These are phyloP conservation scores for Lachnellula subtilissima DNA, from an alignment of 2,329 filamentous ascomycete genomes.

Conservation along the genomic window DNA sequence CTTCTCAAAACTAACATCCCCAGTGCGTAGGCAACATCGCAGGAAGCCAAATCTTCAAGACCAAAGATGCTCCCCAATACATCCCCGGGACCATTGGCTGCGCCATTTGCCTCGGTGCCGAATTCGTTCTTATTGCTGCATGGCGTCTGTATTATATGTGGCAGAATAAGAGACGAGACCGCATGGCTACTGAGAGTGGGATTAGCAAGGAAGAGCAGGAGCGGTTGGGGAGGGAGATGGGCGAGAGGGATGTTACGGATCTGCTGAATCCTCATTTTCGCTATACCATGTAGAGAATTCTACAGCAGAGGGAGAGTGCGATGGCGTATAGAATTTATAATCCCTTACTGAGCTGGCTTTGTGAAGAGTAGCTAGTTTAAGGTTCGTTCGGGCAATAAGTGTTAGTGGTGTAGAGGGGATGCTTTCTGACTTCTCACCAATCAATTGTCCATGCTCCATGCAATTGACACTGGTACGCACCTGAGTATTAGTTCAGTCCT, in stretches of 20 bases:
- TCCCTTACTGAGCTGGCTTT: no score
- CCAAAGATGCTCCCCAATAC: constrained; percentile 52
- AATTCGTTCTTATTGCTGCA: constrained; percentile 4
- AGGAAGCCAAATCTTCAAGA: constrained; percentile 56
- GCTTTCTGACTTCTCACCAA: no score
- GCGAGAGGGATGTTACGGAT: constrained; percentile 18
- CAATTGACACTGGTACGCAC: no score
- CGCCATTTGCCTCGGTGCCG: constrained; percentile 7
- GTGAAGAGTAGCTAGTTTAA: no score
- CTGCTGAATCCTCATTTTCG: constrained; percentile 15
- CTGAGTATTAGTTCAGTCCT: no score
- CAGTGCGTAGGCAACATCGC: constrained; percentile 58
- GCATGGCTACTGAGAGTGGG: constrained; percentile 8
- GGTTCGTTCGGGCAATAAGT: no score
- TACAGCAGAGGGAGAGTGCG: no score
- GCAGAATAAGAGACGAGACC: constrained; percentile 18
- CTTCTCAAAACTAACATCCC: constrained; percentile 39
- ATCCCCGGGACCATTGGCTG: constrained; percentile 23
- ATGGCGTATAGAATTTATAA: no score
- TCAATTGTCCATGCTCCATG: no score
- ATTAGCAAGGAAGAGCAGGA: constrained; percentile 9
- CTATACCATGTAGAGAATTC: constrained; percentile 10
- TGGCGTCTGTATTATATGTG: constrained; percentile 20
- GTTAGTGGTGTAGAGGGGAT: no score
- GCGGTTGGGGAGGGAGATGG: constrained; percentile 12